A percentile compares a stretch with the other conserved stretches of the same genome.
Conservation (phyloP, 495 filamentous ascomycete species). For the Chaetomium fimeti region DNA sequence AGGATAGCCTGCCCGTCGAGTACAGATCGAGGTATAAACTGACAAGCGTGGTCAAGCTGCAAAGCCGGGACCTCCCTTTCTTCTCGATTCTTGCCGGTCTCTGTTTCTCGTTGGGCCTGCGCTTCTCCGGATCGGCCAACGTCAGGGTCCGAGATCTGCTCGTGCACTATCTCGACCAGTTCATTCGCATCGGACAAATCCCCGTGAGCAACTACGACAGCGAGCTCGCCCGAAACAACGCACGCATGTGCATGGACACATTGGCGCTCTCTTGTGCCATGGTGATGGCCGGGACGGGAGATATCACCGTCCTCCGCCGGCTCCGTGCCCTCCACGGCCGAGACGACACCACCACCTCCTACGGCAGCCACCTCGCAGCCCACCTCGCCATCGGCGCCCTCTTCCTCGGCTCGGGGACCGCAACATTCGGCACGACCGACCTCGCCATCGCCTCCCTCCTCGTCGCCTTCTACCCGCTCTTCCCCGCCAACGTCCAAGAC, state of each 20-base stretch:
- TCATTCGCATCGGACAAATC: conserved; percentile 73
- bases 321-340: conserved; percentile 84
- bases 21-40: conserved; percentile 60
- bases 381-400: conserved; percentile 90
- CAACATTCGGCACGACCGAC: conserved; percentile 88
- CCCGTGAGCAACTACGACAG: conserved; percentile 72
- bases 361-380: conserved; percentile 87
- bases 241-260: conserved; percentile 85
- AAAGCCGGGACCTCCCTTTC: conserved; percentile 80
- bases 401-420: conserved; percentile 87
- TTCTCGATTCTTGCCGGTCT: conserved; percentile 90
- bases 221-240: conserved; percentile 74
- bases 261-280: conserved; percentile 76
- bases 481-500: conserved; percentile 82
- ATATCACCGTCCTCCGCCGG: conserved; percentile 83
- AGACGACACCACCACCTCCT: conserved; percentile 79
- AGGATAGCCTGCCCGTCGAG: conserved; percentile 63
- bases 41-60: conserved; percentile 53
- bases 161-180: conserved; percentile 79
- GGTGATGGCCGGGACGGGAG: conserved; percentile 94
- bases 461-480: conserved; percentile 91
- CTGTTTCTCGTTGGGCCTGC: conserved; percentile 79
- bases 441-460: conserved; percentile 81
- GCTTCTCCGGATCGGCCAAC: conserved; percentile 81
- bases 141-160: conserved; percentile 72